Evolutionary conservation across 495 filamentous ascomycete species (phyloP).

Genomic region (Neurospora sp.): DNA sequence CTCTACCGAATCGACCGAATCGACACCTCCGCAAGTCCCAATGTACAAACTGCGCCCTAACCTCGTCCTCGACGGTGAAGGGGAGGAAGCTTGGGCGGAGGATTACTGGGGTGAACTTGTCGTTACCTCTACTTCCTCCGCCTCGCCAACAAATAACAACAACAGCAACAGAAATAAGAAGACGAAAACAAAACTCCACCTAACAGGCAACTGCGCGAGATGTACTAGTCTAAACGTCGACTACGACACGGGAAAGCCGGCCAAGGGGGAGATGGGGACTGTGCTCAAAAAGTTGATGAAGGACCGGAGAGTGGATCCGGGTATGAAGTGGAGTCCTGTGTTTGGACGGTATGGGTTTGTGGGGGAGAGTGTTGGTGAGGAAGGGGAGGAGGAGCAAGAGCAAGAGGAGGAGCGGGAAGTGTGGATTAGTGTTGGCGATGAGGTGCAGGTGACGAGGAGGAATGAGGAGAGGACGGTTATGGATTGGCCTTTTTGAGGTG

Average conservation of each 20-base stretch:
- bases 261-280: constrained; percentile 50
- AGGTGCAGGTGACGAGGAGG: constrained; percentile 49
- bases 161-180: no score
- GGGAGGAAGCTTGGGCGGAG: constrained; percentile 57
- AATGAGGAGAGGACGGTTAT: constrained; percentile 49
- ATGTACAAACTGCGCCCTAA: constrained; percentile 81
- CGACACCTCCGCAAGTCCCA: neutral
- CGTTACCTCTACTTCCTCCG: constrained; percentile 15
- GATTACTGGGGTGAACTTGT: constrained; percentile 72
- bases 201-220: constrained; percentile 74
- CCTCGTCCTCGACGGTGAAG: constrained; percentile 58
- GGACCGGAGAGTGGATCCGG: constrained; percentile 67
- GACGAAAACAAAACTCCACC: constrained; percentile 35
- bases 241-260: constrained; percentile 60
- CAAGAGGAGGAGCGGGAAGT: constrained; percentile 22
- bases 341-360: constrained; percentile 79
- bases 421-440: constrained; percentile 50
- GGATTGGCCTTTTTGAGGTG: constrained; percentile 24
- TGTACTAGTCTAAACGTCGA: constrained; percentile 78
- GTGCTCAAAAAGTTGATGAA: constrained; percentile 69
- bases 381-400: constrained; percentile 31
- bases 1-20: neutral
- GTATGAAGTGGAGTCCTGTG: constrained; percentile 64
- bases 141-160: no score
- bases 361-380: constrained; percentile 26